These are phyloP conservation scores for Pythium utonaiense DNA, from an alignment of 352 stramenopile genomes.

Conservation along the genomic window DNA sequence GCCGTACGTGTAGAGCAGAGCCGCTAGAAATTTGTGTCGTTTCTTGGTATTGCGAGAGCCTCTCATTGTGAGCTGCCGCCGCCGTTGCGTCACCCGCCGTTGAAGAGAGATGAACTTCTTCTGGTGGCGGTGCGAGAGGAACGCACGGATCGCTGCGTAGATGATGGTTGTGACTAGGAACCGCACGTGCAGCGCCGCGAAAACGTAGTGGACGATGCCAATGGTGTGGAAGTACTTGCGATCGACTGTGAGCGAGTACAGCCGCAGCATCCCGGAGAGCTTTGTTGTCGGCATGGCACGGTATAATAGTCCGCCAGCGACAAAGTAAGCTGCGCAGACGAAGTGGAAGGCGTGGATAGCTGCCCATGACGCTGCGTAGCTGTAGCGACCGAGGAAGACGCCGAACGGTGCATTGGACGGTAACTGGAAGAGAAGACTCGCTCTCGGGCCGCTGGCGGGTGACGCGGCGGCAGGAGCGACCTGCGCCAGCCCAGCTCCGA, in stretches of 20 bases:
- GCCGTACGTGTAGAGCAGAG: background rate
- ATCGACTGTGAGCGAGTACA: constrained; percentile 15
- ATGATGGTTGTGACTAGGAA: background rate
- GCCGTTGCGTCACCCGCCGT: background rate
- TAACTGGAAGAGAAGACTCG: background rate
- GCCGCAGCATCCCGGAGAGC: constrained; percentile 2
- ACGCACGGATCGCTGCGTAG: background rate
- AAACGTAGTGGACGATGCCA: constrained; percentile 6
- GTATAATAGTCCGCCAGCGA: constrained; percentile 9
- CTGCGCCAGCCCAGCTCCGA: background rate
- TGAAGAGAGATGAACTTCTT: background rate
- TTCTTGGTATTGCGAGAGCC: background rate
- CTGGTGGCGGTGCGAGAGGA: background rate
- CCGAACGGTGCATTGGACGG: background rate
- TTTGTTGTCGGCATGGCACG: background rate
- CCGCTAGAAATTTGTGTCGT: background rate
- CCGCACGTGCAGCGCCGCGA: constrained; percentile 4
- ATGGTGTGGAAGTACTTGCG: constrained; percentile 3
- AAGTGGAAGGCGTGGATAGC: constrained; percentile 11
- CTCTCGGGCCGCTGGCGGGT: background rate
- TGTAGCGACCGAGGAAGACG: background rate
- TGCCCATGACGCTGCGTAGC: background rate
- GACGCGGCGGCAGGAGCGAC: background rate
- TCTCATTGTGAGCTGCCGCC: background rate
- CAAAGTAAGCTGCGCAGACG: constrained; percentile 13